These are phyloP conservation scores for Tausonia pullulans DNA, from an alignment of 1,284 basidiomycete species.

Conservation along the genomic window DNA sequence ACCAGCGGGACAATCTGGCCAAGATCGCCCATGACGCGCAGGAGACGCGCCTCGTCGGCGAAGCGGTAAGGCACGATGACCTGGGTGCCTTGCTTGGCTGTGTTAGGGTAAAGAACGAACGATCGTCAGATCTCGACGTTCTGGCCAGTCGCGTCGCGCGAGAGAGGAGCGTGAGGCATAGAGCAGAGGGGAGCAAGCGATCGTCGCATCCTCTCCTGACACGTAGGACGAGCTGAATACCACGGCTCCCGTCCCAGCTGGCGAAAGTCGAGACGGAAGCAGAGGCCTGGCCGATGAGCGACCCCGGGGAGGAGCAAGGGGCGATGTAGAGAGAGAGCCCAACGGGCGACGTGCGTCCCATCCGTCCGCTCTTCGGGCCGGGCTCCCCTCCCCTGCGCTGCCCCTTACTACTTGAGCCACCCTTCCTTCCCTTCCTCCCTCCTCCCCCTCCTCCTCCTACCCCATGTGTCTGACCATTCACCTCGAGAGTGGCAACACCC, in stretches of 20 bases:
- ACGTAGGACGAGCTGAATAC: no score
- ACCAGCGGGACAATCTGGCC: slow-evolving; percentile 94
- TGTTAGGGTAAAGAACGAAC: slow-evolving; percentile 5
- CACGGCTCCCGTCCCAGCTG: no score
- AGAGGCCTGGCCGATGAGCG: not conserved
- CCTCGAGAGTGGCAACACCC: not conserved
- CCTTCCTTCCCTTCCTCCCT: not conserved
- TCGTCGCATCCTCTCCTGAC: no score
- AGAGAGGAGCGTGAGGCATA: no score
- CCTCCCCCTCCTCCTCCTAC: not conserved
- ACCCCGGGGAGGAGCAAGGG: not conserved
- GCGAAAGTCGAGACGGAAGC: not conserved
- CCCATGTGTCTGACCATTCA: not conserved
- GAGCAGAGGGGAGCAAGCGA: no score
- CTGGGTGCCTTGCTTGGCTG: slow-evolving; percentile 83
- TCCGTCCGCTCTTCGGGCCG: no score
- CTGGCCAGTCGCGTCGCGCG: no score
- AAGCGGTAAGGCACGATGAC: slow-evolving; percentile 94
- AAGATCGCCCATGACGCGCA: slow-evolving; percentile 90
- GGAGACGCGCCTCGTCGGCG: slow-evolving; percentile 81
- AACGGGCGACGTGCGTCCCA: no score
- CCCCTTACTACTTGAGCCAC: not conserved
- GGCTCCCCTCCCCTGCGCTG: no score
- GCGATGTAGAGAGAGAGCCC: no score
- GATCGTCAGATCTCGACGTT: not conserved